phyloP scores from a whole-genome alignment of 768 basidiomycete genomes.

The Cytidiella melzeri region DNA sequence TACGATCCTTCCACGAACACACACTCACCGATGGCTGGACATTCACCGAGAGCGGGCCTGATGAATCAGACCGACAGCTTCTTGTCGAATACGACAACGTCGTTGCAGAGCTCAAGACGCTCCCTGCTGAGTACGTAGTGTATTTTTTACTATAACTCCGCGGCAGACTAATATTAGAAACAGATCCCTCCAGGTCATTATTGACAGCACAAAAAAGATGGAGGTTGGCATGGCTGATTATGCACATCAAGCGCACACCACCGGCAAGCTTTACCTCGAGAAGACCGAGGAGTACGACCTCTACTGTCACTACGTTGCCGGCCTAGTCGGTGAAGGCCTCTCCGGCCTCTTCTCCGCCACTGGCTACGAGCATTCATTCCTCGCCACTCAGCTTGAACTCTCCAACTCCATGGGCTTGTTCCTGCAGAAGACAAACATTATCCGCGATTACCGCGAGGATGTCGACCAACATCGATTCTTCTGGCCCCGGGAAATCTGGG shows the following conservation, averaged over 20 bases:
- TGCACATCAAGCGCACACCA: conserved; percentile 73
- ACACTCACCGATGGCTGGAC: conserved; percentile 82
- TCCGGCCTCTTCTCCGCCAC: conserved; percentile 85
- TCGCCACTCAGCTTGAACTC: conserved; percentile 78
- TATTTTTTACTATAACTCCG: conserved; percentile 10
- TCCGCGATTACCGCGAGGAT: conserved; percentile 93
- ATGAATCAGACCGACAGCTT: conserved; percentile 84
- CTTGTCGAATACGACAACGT: conserved; percentile 80
- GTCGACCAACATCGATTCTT: conserved; percentile 78
- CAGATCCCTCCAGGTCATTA: conserved; percentile 74
- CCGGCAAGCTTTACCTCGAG: conserved; percentile 63
- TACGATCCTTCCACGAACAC: conserved; percentile 77
- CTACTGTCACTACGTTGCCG: conserved; percentile 98
- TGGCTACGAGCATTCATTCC: conserved; percentile 68
- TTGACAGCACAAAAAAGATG: conserved; percentile 85
- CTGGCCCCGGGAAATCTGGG: conserved; percentile 96
- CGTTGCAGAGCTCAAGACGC: conserved; percentile 69
- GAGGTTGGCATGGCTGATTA: conserved; percentile 94
- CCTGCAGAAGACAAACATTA: conserved; percentile 97
- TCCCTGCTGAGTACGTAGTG: conserved; percentile 53
- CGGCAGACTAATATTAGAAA: not conserved
- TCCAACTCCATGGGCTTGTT: conserved; percentile 94
- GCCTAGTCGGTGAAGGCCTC: conserved; percentile 93
- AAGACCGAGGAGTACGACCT: conserved; percentile 87
- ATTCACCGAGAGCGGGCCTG: conserved; percentile 73